Conservation (phyloP, 1,284 basidiomycete species). For the Malassezia arunalokei region DNA sequence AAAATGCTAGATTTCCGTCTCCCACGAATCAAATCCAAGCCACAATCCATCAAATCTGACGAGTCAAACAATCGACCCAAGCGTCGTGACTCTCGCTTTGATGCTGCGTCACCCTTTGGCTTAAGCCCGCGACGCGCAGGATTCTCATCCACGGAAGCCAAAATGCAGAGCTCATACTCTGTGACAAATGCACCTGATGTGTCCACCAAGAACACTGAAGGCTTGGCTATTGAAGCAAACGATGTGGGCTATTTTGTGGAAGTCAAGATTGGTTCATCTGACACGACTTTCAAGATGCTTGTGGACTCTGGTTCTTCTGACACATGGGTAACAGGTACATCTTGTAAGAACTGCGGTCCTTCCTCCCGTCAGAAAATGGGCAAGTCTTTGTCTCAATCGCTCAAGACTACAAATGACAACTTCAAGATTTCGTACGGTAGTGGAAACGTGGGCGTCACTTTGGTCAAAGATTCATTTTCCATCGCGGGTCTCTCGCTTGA, state of each 20-base stretch:
- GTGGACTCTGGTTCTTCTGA: conserved; percentile 71
- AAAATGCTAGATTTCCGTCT: background rate
- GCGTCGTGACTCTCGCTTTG: conserved; percentile 1
- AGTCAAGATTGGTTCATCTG: conserved; percentile 66
- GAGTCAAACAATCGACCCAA: background rate
- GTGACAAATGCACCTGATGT: conserved; percentile 35
- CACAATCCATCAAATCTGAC: background rate
- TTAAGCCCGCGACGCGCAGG: background rate
- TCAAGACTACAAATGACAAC: conserved; percentile 50
- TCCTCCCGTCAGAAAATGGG: conserved; percentile 58
- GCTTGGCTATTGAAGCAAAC: conserved; percentile 59
- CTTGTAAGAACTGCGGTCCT: conserved; percentile 24
- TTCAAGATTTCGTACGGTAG: conserved; percentile 65
- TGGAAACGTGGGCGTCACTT: conserved; percentile 58
- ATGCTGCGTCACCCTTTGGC: background rate
- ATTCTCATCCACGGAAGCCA: conserved; percentile 8
- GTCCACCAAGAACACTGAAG: conserved; percentile 55
- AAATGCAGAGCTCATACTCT: conserved; percentile 13
- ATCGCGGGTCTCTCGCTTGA: conserved; percentile 58
- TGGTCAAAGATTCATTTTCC: conserved; percentile 58
- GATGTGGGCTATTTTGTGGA: conserved; percentile 59
- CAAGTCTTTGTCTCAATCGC: conserved; percentile 56
- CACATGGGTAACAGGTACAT: conserved; percentile 53
- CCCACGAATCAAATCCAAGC: background rate
- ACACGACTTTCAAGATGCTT: conserved; percentile 59